A percentile compares a stretch with the other conserved stretches of the same genome.
These are phyloP conservation scores for Huntiella savannae DNA, from an alignment of 2,329 filamentous ascomycete species.

Conservation along the genomic window DNA sequence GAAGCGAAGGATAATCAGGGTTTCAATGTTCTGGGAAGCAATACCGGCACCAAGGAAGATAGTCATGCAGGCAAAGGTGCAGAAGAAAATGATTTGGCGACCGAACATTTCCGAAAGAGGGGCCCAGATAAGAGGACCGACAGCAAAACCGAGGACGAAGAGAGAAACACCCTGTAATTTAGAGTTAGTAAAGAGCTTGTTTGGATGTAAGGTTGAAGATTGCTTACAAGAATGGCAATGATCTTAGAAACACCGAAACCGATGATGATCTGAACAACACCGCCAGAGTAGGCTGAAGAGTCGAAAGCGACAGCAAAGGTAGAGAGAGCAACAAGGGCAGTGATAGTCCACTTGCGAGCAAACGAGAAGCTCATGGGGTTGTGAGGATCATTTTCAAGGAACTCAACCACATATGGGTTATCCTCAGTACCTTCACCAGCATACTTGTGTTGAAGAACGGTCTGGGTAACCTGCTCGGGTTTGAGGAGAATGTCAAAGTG, in stretches of 20 bases:
- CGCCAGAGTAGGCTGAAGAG: slow-evolving; percentile 47
- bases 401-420: slow-evolving; percentile 50
- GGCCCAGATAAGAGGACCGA: slow-evolving; percentile 47
- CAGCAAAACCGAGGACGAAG: slow-evolving; percentile 42
- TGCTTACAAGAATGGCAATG: slow-evolving; percentile 29
- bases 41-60: slow-evolving; percentile 42
- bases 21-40: slow-evolving; percentile 35
- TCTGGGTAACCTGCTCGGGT: slow-evolving; percentile 36
- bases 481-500: slow-evolving; percentile 37
- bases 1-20: slow-evolving; percentile 49
- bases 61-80: slow-evolving; percentile 37
- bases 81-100: slow-evolving; percentile 38
- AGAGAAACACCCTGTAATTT: slow-evolving; percentile 32
- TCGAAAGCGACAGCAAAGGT: slow-evolving; percentile 52
- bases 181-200: neutral
- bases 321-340: slow-evolving; percentile 38
- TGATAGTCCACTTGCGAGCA: slow-evolving; percentile 46
- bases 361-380: slow-evolving; percentile 43
- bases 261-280: slow-evolving; percentile 30
- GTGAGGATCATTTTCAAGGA: slow-evolving; percentile 44
- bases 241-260: slow-evolving; percentile 33
- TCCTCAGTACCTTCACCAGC: slow-evolving; percentile 42
- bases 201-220: neutral
- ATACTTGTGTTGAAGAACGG: slow-evolving; percentile 37
- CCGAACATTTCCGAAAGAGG: slow-evolving; percentile 46